Evolutionary conservation across 2,329 filamentous ascomycete species (phyloP), one percentile per base, ranked within the genome.

Genomic region (Aspergillus viridinutans): DNA sequence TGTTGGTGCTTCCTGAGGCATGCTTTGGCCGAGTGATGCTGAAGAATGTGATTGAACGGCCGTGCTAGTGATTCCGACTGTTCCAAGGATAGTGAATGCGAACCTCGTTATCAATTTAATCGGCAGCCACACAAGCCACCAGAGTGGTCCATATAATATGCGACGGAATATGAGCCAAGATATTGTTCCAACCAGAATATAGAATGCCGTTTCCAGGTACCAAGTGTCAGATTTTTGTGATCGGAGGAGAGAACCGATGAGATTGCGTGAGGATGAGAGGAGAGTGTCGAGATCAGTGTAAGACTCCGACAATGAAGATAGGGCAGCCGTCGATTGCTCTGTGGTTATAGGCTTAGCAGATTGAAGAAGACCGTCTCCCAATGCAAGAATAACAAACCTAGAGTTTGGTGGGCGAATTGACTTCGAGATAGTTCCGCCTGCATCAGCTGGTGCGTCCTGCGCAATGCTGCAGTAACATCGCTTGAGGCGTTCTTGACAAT

Each of bases 221-320:
- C 94, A 99, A 2, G 92, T 97, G 71, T 99, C 94, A 63, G 89
- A 94, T 81, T 99, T 99, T 71, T 95, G 91, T 61, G 90, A 94
- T 59, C 85, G 85, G 49, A 97, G 78, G 49, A 99, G 79, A 20
- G 90, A 90, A 6, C 85, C 85, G 7, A 97, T 83, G 20, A 99
- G 79, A 55, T 86, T 87, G 62, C 85, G 83, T 49, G 90, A 92
- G 56, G 84, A 89, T 2, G 84, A 81, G 40, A 99, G 81, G 69
- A 97, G 82, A 12, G 84, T 84, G 66, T 93, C 90, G 4, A 97
- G 83, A 51, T 86, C 85, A 21, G 81, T 85, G 76, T 99, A 99
- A 40, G 85, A 88, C 66, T 95, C 89, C 3, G 88, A 85, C 1
- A 99, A 82, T 61, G 90, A 85, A 53, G 83, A 83, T n/a, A 99